Evolutionary conservation across 169 alveolate genomes (phyloP).

Genomic region (Plasmodium ovale): DNA sequence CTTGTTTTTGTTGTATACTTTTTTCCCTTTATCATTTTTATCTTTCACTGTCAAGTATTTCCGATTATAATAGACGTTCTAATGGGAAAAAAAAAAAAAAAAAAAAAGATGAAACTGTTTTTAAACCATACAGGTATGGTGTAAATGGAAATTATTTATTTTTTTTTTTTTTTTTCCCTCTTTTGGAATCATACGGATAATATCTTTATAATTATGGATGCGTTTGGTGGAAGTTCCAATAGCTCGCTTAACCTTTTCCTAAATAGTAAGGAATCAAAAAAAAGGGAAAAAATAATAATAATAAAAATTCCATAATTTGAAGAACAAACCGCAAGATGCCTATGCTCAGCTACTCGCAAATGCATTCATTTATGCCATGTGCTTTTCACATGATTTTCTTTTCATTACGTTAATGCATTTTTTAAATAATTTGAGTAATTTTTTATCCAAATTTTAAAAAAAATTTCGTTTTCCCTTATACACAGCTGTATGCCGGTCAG

Average conservation of each 20-base stretch:
- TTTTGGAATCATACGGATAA: slow-evolving; percentile 43
- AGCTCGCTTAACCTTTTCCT: slow-evolving; percentile 57
- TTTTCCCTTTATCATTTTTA: slow-evolving; percentile 61
- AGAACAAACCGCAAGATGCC: neutral
- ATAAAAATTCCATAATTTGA: too few relatives aligned
- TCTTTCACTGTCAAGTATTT: slow-evolving; percentile 29
- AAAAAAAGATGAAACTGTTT: too few relatives aligned
- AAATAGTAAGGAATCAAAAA: neutral
- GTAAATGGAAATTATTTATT: too few relatives aligned
- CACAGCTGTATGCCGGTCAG: slow-evolving; percentile 66
- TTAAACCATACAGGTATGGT: too few relatives aligned
- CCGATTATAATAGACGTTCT: slow-evolving; percentile 48
- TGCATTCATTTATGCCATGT: neutral
- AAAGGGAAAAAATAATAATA: neutral
- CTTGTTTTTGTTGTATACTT: slow-evolving; percentile 34
- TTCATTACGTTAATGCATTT: slow-evolving; percentile 39
- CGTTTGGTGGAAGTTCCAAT: slow-evolving; percentile 33
- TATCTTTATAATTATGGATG: slow-evolving; percentile 41
- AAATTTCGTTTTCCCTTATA: slow-evolving; percentile 69
- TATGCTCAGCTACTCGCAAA: neutral
- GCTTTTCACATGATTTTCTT: neutral
- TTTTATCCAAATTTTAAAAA: slow-evolving; percentile 74
- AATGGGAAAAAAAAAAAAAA: slow-evolving; percentile 1
- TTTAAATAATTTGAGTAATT: slow-evolving; percentile 60
- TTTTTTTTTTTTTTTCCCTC: neutral